Conservation (phyloP, 2,329 filamentous ascomycete species). For the Cercospora brassicicola region DNA sequence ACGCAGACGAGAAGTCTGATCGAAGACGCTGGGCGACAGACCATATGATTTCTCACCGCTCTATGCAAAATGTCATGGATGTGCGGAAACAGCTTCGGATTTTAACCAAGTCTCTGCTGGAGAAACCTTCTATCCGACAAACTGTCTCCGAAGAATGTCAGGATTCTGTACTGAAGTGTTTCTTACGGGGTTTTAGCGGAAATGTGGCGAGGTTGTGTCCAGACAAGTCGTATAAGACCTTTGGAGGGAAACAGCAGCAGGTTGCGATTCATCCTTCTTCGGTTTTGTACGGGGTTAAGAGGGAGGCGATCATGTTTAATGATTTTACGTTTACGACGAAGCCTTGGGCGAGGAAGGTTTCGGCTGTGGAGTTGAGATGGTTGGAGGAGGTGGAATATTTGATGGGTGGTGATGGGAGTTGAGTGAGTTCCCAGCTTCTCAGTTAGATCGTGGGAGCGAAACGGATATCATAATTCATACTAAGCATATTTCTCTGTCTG, state of each 20-base stretch:
- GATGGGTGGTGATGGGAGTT: background rate
- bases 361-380: slow-evolving; percentile 64
- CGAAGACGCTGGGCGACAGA: slow-evolving; percentile 61
- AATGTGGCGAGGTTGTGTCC: slow-evolving; percentile 58
- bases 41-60: slow-evolving; percentile 61
- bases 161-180: slow-evolving; percentile 56
- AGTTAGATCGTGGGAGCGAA: background rate
- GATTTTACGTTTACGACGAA: slow-evolving; percentile 67
- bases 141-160: slow-evolving; percentile 45
- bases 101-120: slow-evolving; percentile 55
- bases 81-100: slow-evolving; percentile 62
- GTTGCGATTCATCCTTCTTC: slow-evolving; percentile 65
- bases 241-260: slow-evolving; percentile 58
- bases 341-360: slow-evolving; percentile 63
- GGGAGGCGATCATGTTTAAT: slow-evolving; percentile 64
- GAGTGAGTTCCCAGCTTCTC: too few relatives aligned
- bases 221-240: slow-evolving; percentile 46
- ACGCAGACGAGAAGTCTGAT: slow-evolving; percentile 58
- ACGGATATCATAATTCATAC: background rate
- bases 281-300: slow-evolving; percentile 57
- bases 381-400: slow-evolving; percentile 50
- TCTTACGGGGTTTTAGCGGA: slow-evolving; percentile 59
- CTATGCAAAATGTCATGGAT: slow-evolving; percentile 67
- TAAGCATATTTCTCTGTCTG: background rate
- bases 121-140: slow-evolving; percentile 28